These are phyloP conservation scores for Ophiostoma piceae DNA, from an alignment of 2,329 filamentous ascomycete genomes.

Conservation along the genomic window DNA sequence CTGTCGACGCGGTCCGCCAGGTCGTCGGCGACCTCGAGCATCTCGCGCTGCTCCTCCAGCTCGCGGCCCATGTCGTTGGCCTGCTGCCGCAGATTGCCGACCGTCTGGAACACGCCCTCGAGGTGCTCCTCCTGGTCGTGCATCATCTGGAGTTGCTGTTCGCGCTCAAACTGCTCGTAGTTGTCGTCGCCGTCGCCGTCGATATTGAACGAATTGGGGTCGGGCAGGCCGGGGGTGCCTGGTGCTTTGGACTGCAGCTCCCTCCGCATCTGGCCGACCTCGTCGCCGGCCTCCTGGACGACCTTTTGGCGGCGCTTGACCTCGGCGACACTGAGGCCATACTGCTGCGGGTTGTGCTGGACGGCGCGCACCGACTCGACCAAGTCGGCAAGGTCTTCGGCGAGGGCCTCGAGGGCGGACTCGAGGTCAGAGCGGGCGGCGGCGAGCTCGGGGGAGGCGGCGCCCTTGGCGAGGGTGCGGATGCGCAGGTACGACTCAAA, in stretches of 20 bases:
- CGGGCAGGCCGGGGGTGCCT: conserved; percentile 40
- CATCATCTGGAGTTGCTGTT: conserved; percentile 88
- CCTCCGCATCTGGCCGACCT: conserved; percentile 83
- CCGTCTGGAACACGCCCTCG: conserved; percentile 87
- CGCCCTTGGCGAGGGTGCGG: conserved; percentile 59
- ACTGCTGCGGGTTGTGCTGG: conserved; percentile 80
- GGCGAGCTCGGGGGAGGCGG: conserved; percentile 76
- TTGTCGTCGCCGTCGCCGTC: conserved; percentile 44
- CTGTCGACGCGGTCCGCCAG: conserved; percentile 83
- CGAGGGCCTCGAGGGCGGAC: conserved; percentile 59
- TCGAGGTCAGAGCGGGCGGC: conserved; percentile 68
- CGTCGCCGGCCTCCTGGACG: conserved; percentile 81
- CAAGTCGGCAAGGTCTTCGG: conserved; percentile 83
- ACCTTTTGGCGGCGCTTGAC: conserved; percentile 73
- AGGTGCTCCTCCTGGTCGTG: conserved; percentile 89
- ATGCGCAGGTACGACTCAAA: conserved; percentile 96
- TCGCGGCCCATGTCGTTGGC: conserved; percentile 95
- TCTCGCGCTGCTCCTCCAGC: conserved; percentile 86
- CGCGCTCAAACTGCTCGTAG: conserved; percentile 78
- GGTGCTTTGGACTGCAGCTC: conserved; percentile 51
- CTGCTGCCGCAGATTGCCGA: conserved; percentile 83
- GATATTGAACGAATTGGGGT: conserved; percentile 55
- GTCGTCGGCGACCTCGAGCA: conserved; percentile 79
- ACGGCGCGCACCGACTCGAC: conserved; percentile 80
- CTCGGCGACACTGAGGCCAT: conserved; percentile 78